Evolutionary conservation across 2,329 filamentous ascomycete genomes (phyloP).

Genomic region (Alternaria gaisen): DNA sequence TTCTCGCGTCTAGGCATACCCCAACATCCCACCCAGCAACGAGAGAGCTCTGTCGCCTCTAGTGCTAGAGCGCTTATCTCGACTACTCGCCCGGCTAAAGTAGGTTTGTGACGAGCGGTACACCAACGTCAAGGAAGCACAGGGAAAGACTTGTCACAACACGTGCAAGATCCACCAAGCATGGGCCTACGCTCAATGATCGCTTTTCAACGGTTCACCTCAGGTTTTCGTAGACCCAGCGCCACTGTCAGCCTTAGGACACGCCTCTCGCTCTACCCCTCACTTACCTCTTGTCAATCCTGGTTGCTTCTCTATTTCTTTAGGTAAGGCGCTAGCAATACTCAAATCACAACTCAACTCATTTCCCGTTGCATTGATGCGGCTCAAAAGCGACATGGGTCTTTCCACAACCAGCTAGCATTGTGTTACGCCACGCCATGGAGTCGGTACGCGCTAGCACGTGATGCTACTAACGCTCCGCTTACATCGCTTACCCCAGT

Average conservation of each 20-base stretch:
- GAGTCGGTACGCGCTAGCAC: slow-evolving; percentile 12
- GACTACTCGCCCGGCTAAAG: slow-evolving; percentile 5
- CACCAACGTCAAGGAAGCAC: slow-evolving; percentile 3
- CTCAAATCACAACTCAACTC: not conserved
- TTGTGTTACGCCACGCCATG: slow-evolving; percentile 6
- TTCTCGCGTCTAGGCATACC: not conserved
- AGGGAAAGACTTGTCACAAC: slow-evolving; percentile 7
- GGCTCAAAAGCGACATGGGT: slow-evolving; percentile 3
- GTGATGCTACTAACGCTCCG: slow-evolving; percentile 6
- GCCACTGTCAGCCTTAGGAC: not conserved
- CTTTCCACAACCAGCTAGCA: slow-evolving; percentile 5
- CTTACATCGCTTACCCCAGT: slow-evolving; percentile 9
- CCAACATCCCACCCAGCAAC: not conserved
- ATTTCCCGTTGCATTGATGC: not conserved
- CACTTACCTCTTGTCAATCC: not conserved
- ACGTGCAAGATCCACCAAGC: slow-evolving; percentile 6
- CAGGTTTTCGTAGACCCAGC: not conserved
- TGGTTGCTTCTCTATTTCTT: not conserved
- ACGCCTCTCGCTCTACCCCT: not conserved
- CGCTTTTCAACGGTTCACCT: slow-evolving; percentile 1
- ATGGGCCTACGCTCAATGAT: slow-evolving; percentile 1
- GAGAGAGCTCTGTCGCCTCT: not conserved
- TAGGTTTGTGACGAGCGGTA: not conserved
- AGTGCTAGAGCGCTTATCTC: not conserved
- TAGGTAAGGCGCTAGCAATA: not conserved